These are phyloP conservation scores for Erigeron philadelphicus DNA, from an alignment of 140 eudicot genomes.

Conservation along the genomic window DNA sequence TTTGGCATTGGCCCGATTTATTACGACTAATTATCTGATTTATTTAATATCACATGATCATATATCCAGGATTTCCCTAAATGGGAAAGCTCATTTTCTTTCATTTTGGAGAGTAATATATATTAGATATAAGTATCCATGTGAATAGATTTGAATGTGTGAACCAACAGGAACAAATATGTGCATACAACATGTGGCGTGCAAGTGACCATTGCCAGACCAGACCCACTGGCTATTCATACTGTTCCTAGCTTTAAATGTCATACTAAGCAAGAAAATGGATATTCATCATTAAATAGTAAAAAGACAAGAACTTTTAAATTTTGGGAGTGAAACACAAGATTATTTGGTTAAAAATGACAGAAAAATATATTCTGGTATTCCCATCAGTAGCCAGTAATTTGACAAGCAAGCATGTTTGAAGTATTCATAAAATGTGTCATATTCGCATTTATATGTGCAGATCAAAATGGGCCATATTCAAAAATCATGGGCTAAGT, in stretches of 20 bases:
- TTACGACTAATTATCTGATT: not conserved
- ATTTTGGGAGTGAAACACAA: too few relatives aligned
- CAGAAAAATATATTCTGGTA: too few relatives aligned
- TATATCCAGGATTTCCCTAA: not conserved
- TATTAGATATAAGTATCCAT: not conserved
- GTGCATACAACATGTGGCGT: not conserved
- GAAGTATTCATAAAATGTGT: too few relatives aligned
- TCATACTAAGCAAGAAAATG: slow-evolving; percentile 13
- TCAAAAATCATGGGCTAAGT: too few relatives aligned
- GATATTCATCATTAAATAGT: slow-evolving; percentile 9
- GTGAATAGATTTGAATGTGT: not conserved
- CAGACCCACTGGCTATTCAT: slow-evolving; percentile 2
- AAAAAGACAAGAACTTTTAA: slow-evolving; percentile 14
- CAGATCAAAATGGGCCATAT: too few relatives aligned
- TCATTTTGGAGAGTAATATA: not conserved
- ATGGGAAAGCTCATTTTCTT: not conserved
- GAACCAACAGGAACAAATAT: not conserved
- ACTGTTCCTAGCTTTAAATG: slow-evolving; percentile 12
- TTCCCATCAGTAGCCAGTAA: too few relatives aligned
- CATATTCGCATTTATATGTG: too few relatives aligned
- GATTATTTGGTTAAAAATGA: too few relatives aligned
- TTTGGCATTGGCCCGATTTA: not conserved
- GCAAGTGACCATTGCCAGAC: slow-evolving; percentile 4
- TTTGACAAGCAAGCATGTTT: too few relatives aligned
- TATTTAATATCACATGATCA: not conserved